Evolutionary conservation across 805 yeast species (phyloP), one percentile per base, ranked within the genome.

Genomic region (Starmerella gropengiesseri): DNA sequence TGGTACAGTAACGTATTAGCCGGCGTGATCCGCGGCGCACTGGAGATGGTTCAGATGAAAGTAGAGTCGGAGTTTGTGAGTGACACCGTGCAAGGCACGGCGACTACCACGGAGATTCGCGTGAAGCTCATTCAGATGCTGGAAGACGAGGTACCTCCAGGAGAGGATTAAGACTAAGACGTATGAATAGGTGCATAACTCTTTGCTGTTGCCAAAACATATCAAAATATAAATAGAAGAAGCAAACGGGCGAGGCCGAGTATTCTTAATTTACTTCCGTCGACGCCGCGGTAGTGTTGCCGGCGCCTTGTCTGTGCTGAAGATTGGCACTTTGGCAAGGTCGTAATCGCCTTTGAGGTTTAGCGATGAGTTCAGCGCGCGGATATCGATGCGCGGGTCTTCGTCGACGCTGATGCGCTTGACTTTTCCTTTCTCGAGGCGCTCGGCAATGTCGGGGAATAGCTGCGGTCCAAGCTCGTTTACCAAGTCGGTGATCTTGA

Each of bases 121-220:
- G 73, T 91, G 35, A 77, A 76, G 54, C 66, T 91, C 50, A 66
- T 77, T 37, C 78, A 71, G 54, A 72, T 85, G 2, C 65, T 89
- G 52, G 85, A 81, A 57, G 98, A 91, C 58, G 98, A 91, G 64
- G 80, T 91, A 34, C 98, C 98, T 12, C 93, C 94, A 5, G 98
- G 97, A 19, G 97, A 91, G 61, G 95, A 87, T 50, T 80, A 60
- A 34, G 7, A 5, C 5, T 28, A 8, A 4, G 13, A 19, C n/a
- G 31, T 16, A 20, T 14, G n/a, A 5, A 5, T 11, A 35, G 23
- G 7, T 16, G 20, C 32, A 32, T 7, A 16, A 7, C 14, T 5
- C 8, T 5, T 13, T 31, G 12, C 7, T 21, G 23, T 31, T 31
- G 34, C 21, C 13, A n/a, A 12, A 16, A 17, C 33, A 27, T 29